A percentile compares a stretch with the other conserved stretches of the same genome.
These are phyloP conservation scores for Ceratocystis lukuohia DNA, from an alignment of 2,329 filamentous ascomycete species.

Conservation along the genomic window DNA sequence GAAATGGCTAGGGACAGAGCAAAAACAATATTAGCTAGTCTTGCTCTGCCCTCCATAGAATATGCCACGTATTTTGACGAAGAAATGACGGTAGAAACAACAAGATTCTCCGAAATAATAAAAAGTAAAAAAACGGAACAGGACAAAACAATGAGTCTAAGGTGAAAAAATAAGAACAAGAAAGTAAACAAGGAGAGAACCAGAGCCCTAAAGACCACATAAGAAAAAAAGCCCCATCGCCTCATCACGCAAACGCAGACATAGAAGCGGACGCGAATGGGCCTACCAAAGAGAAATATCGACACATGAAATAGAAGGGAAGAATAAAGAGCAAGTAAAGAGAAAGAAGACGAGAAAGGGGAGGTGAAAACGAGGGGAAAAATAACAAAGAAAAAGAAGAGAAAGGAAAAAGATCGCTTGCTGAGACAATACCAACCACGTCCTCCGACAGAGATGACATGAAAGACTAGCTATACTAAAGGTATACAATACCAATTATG, in stretches of 20 bases:
- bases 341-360: neutral
- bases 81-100: neutral
- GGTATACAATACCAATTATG: too few relatives aligned
- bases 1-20: neutral
- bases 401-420: neutral
- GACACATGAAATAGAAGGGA: conserved; percentile 1
- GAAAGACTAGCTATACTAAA: neutral
- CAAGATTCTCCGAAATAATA: neutral
- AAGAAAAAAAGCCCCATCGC: conserved; percentile 10
- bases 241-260: too few relatives aligned
- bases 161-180: neutral
- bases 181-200: conserved; percentile 1
- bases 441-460: neutral
- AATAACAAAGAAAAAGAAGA: conserved; percentile 6
- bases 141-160: neutral
- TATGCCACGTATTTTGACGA: neutral
- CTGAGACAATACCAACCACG: neutral
- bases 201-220: conserved; percentile 4
- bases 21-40: too few relatives aligned
- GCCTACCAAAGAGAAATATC: neutral
- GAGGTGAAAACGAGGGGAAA: neutral
- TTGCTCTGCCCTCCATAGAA: too few relatives aligned
- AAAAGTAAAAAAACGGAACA: neutral
- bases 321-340: neutral
- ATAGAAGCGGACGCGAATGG: neutral